These are phyloP conservation scores for Leccinum brunneo-olivaceum DNA, from an alignment of 1,284 basidiomycete genomes.

Conservation along the genomic window DNA sequence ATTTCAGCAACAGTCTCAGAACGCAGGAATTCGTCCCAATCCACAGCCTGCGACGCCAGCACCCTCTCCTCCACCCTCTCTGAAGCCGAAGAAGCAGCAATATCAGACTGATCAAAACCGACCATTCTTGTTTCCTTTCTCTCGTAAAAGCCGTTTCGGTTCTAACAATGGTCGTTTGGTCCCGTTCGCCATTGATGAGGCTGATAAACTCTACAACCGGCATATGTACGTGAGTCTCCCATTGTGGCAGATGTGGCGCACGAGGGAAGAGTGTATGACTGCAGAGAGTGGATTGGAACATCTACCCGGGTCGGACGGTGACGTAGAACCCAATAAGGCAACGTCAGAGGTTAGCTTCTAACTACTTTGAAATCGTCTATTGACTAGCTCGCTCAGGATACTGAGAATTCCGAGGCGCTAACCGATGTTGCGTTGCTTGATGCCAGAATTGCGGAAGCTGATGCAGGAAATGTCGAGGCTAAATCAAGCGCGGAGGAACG, in stretches of 20 bases:
- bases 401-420: constrained; percentile 54
- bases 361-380: constrained; percentile 3
- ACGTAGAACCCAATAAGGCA: constrained; percentile 41
- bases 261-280: constrained; percentile 90
- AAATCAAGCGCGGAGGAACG: constrained; percentile 51
- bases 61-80: constrained; percentile 82
- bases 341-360: constrained; percentile 32
- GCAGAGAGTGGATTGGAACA: constrained; percentile 87
- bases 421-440: constrained; percentile 67
- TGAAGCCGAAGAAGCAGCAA: constrained; percentile 95
- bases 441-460: constrained; percentile 63
- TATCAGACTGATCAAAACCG: constrained; percentile 96
- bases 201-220: constrained; percentile 82
- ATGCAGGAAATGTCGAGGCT: constrained; percentile 49
- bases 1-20: constrained; percentile 42
- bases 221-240: constrained; percentile 90
- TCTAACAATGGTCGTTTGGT: constrained; percentile 59
- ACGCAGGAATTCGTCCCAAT: constrained; percentile 42
- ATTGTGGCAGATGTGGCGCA: constrained; percentile 91
- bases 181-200: constrained; percentile 94
- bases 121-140: constrained; percentile 96
- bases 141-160: constrained; percentile 38
- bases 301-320: constrained; percentile 61
- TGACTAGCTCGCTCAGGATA: constrained; percentile 36
- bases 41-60: constrained; percentile 79